Base-by-base conservation (phyloP, 352 stramenopile genomes). In the Aphanomyces stellatus region DNA sequence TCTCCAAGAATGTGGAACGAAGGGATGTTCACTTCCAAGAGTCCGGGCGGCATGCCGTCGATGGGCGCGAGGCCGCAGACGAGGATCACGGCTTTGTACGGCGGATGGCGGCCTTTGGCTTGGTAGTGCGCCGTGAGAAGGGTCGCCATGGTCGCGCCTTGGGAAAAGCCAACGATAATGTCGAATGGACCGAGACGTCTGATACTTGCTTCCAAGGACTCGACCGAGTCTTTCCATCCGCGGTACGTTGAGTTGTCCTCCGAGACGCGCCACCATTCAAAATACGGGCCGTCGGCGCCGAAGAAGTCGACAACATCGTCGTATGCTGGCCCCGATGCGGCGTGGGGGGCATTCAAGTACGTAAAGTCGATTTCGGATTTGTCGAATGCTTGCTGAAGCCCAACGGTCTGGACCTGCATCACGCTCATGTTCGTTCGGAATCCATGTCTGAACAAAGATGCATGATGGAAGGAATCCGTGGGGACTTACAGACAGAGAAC, bases 101-200 rank as follows among this genome's bases (percentile, higher is more conserved):
- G 56, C 22, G 19, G 2, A 2, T n/a, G 30, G 2, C 10, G 10
- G 19, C 56, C 56, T 10, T 3, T 24, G 25, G 22, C 30, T 15
- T 49, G 41, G 41, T 64, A 64, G 30, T 64, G n/a, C n/a, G 56
- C 56, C 41, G 56, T 49, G 22, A 64, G 30, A 15, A 64, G n/a
- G 17, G 56, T 64, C 13, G 56, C 41, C 56, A 64, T 64, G 27
- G 56, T 35, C 35, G 56, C 30, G 40, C 85, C 85, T 67, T 93
- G 85, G 1, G 82, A 91, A 69, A 93, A 93, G 5, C 85, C 85
- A 19, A 93, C 62, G 2, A 93, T 79, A 41, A 77, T 82, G 59
- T 93, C 85, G 13, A 91, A 71, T 2, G 85, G 71, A 51, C 82
- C 82, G 5, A 88, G 51, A n/a, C 11, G 11, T 46, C n/a, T 11